These are phyloP conservation scores for Plectosphaerella plurivora DNA, from an alignment of 2,329 filamentous ascomycete species.

Conservation along the genomic window DNA sequence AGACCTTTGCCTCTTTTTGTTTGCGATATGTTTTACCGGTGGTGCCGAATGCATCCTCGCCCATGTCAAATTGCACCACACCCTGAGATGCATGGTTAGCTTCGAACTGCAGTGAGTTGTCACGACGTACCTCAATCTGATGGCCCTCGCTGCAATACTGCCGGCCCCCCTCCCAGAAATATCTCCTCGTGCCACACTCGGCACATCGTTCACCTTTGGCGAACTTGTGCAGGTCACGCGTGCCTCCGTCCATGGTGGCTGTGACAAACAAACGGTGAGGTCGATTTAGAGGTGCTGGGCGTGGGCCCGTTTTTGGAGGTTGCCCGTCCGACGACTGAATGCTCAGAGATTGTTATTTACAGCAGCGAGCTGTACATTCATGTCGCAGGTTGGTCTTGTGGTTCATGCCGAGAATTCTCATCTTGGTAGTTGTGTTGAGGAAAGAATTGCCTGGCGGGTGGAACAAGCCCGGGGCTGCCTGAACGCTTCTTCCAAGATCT, in stretches of 20 bases:
- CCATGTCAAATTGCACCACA: slow-evolving; percentile 50
- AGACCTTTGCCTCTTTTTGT: slow-evolving; percentile 53
- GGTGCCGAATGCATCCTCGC: slow-evolving; percentile 65
- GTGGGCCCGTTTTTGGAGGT: too few relatives aligned
- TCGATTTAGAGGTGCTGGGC: too few relatives aligned
- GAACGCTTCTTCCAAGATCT: too few relatives aligned
- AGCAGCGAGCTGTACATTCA: too few relatives aligned
- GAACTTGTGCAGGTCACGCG: slow-evolving; percentile 42
- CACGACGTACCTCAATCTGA: slow-evolving; percentile 60
- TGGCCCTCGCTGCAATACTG: slow-evolving; percentile 80
- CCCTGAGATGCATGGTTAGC: slow-evolving; percentile 27
- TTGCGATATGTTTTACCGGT: slow-evolving; percentile 51
- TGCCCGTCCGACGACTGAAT: too few relatives aligned
- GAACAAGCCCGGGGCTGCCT: too few relatives aligned
- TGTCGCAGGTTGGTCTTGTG: too few relatives aligned
- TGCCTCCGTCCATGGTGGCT: slow-evolving; percentile 32
- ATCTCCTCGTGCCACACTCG: slow-evolving; percentile 66
- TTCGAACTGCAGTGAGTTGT: neutral
- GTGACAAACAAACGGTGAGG: neutral
- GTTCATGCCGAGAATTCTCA: too few relatives aligned
- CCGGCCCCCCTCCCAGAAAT: slow-evolving; percentile 70
- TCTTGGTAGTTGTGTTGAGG: too few relatives aligned
- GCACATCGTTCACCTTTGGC: slow-evolving; percentile 50
- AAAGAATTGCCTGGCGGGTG: too few relatives aligned
- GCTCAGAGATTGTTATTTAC: too few relatives aligned